Base-by-base conservation (phyloP, 2,329 filamentous ascomycete species). In the Fusarium equiseti region DNA sequence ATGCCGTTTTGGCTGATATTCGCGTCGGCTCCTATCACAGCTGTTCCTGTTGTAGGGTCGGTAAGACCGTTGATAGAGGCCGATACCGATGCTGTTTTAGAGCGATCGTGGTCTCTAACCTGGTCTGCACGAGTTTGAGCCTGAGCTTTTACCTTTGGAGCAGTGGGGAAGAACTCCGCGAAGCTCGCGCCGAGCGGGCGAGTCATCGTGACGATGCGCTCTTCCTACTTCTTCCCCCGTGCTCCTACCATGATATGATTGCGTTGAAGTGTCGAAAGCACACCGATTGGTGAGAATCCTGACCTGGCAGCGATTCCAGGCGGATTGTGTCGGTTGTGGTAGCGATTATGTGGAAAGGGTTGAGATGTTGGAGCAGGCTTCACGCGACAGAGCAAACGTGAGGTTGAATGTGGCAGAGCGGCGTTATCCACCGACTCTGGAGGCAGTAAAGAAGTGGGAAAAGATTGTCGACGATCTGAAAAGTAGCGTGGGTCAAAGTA, bases 141-240 rank as follows among this genome's bases (percentile, higher is more conserved):
- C 76, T 81, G 80, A 55, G 81, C 81, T 80, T 83, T 89, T 83
- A 86, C 84, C 80, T 86, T 90, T 74, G 92, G 92, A 78, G 92
- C 92, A 79, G 91, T 89, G 75, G 92, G 92, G 82, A 94, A 95
- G 87, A 94, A 96, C 83, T 94, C 90, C 83, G 91, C 92, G 87
- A 94, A 95, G 84, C 91, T 90, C 85, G 91, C 91, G 81, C 86
- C 85, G 77, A 90, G 87, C 80, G 91, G 89, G 85, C 92, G 93
- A 89, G 93, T 93, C 91, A 92, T 93, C 84, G 84, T 90, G 86
- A 82, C 79, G 79, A 80, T 81, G 79, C 79, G 81, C 80, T 81
- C 81, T 81, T 82, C 83, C 82, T 84, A 85, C 83, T 83, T 82
- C 79, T 82, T 79, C 82, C 80, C 79, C 83, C 83, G 83, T 83